phyloP scores from a whole-genome alignment of 805 yeast genomes.

The Saccharomyces paradoxus region DNA sequence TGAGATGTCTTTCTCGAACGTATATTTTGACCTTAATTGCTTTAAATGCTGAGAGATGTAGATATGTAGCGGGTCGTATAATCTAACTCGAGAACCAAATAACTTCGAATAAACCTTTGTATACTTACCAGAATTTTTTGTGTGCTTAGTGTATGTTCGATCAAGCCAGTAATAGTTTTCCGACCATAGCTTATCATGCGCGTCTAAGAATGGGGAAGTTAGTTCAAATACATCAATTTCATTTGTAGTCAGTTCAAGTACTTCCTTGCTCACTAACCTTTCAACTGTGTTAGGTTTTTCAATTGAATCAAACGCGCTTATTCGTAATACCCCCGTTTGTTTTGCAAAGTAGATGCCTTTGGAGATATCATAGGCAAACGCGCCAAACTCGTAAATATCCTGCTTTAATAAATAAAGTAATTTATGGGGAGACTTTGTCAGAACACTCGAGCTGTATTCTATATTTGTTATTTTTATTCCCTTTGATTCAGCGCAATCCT shows the following conservation, averaged over 20 bases:
- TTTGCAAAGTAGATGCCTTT: slow-evolving; percentile 57
- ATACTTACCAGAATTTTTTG: slow-evolving; percentile 25
- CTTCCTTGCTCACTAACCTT: slow-evolving; percentile 62
- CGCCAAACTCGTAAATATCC: slow-evolving; percentile 74
- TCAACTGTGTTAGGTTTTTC: slow-evolving; percentile 76
- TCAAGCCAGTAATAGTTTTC: slow-evolving; percentile 84
- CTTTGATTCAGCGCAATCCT: slow-evolving; percentile 38
- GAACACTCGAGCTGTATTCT: slow-evolving; percentile 31
- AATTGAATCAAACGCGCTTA: slow-evolving; percentile 83
- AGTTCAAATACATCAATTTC: slow-evolving; percentile 37
- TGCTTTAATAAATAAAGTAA: slow-evolving; percentile 49
- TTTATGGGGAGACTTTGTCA: slow-evolving; percentile 32
- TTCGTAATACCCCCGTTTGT: slow-evolving; percentile 85
- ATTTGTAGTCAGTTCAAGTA: slow-evolving; percentile 37
- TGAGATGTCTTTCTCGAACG: slow-evolving; percentile 50
- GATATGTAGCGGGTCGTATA: slow-evolving; percentile 87
- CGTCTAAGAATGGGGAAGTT: slow-evolving; percentile 44
- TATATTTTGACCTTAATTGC: slow-evolving; percentile 43
- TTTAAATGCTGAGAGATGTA: slow-evolving; percentile 62
- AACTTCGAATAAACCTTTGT: slow-evolving; percentile 23
- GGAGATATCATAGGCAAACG: slow-evolving; percentile 62
- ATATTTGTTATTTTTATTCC: slow-evolving; percentile 32
- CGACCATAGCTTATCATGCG: slow-evolving; percentile 82
- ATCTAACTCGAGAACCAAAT: slow-evolving; percentile 40
- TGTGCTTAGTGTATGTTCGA: slow-evolving; percentile 52